Conservation (phyloP, 2,329 filamentous ascomycete species). For the Didymella pinodella region DNA sequence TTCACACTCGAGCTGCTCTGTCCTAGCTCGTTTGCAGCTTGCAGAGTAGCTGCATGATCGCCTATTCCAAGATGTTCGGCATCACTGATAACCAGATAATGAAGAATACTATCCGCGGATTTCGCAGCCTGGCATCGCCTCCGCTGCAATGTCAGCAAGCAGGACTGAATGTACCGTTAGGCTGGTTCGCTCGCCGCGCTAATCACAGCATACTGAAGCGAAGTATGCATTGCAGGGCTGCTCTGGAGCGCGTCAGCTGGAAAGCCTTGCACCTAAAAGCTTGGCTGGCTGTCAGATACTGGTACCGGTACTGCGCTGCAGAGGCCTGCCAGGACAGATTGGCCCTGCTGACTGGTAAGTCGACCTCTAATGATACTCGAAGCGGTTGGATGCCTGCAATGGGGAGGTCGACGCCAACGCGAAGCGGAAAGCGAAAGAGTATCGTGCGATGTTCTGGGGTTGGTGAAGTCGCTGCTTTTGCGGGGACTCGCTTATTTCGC, state of each 20-base stretch:
- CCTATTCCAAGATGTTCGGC: slow-evolving; percentile 18
- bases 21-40: background rate
- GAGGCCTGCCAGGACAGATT: background rate
- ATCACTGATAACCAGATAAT: background rate
- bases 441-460: slow-evolving; percentile 5
- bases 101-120: background rate
- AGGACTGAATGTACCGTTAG: background rate
- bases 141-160: slow-evolving; percentile 11
- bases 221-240: slow-evolving; percentile 22
- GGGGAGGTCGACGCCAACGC: background rate
- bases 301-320: background rate
- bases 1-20: background rate
- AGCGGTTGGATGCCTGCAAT: background rate
- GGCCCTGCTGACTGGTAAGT: background rate
- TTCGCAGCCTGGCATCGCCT: slow-evolving; percentile 1
- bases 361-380: background rate
- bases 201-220: slow-evolving; percentile 18
- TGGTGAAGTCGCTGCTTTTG: slow-evolving; percentile 13
- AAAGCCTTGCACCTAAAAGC: slow-evolving; percentile 9
- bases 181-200: slow-evolving; percentile 5
- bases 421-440: background rate
- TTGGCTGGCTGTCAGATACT: slow-evolving; percentile 1
- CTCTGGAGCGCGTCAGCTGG: slow-evolving; percentile 32
- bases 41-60: slow-evolving; percentile 11
- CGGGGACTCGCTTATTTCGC: slow-evolving; percentile 17